A percentile compares a stretch with the other conserved stretches of the same genome.
Evolutionary conservation across 2,329 filamentous ascomycete genomes (phyloP).

Genomic region (Scytalidium lignicola): DNA sequence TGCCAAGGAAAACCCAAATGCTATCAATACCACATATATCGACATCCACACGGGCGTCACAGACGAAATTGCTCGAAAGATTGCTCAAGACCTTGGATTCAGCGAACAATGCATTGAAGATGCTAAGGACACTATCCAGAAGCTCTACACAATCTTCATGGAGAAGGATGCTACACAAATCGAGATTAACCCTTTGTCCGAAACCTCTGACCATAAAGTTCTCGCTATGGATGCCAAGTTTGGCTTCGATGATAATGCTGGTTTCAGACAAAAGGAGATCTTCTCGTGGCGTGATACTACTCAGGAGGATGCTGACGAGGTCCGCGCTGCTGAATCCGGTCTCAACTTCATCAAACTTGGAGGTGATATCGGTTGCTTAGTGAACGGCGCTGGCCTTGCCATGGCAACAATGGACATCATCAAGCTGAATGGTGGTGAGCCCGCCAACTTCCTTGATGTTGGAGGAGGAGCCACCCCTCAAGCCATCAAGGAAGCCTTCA

Average conservation of each 20-base stretch:
- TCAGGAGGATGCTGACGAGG: constrained; percentile 96
- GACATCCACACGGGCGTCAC: constrained; percentile 94
- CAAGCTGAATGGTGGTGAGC: constrained; percentile 94
- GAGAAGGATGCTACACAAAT: constrained; percentile 99
- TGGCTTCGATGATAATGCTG: constrained; percentile 97
- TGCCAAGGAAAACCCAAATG: constrained; percentile 94
- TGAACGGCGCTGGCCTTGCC: constrained; percentile 97
- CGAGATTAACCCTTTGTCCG: constrained; percentile 98
- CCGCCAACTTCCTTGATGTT: constrained; percentile 98
- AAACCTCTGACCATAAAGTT: constrained; percentile 97
- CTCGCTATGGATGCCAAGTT: constrained; percentile 99
- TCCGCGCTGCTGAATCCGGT: constrained; percentile 88
- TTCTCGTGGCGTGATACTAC: constrained; percentile 90
- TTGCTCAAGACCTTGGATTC: constrained; percentile 91
- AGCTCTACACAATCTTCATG: constrained; percentile 97
- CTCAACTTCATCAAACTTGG: constrained; percentile 99
- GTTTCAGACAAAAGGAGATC: constrained; percentile 95
- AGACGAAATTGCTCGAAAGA: constrained; percentile 86
- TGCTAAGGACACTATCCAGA: constrained; percentile 94
- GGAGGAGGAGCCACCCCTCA: constrained; percentile 95
- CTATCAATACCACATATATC: constrained; percentile 89
- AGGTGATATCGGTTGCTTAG: constrained; percentile 97
- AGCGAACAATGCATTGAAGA: constrained; percentile 96
- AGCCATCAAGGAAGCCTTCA: constrained; percentile 95
- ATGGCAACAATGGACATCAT: constrained; percentile 99